Base-by-base conservation (phyloP, 192 early-diverging fungal species). In the Linnemannia hyalina region DNA sequence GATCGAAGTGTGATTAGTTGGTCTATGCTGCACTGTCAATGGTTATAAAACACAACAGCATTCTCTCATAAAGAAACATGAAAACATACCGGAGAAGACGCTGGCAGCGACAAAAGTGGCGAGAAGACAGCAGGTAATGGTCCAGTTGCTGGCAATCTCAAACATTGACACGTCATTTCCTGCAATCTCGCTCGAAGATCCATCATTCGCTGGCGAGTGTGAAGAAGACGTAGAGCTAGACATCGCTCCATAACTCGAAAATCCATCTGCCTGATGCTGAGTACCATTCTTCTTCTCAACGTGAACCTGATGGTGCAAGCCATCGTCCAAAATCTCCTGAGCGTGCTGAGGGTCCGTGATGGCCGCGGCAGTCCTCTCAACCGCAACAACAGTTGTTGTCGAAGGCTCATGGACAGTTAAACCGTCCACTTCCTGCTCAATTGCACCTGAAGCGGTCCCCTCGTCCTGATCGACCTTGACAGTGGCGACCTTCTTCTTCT, bases 61-160 rank as follows among this genome's bases (percentile, higher is more conserved):
- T 13, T 35, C 10, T 20, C 70, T 40, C n/a, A 44, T 9, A 47
- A 15, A 81, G 41, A 52, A 26, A 40, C 46, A 60, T 20, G n/a
- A 8, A n/a, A 6, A 44, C 44, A 29, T 81, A 88, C 88, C 91
- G n/a, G 91, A 82, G 76, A 92, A 91, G 22, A 90, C 89, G 68
- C 89, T 89, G 41, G 89, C 90, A 70, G 87, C 88, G 69, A 92
- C 81, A 52, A 89, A 86, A 6, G 90, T 88, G 65, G 87, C 77
- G 9, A 91, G 69, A 9, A 91, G 68, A 36, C 89, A 89, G 26
- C 89, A 89, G 36, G 77, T 60, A 36, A 92, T 88, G 15, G 87
- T 84, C 89, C 89, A 92, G 68, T 91, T 82, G 35, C 81, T 88
- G 13, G 90, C 70, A 68, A 92, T 82, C 46, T 63, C 74, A 29